Evolutionary conservation across 345 rosid species (phyloP).

Genomic region (Brassica napus): DNA sequence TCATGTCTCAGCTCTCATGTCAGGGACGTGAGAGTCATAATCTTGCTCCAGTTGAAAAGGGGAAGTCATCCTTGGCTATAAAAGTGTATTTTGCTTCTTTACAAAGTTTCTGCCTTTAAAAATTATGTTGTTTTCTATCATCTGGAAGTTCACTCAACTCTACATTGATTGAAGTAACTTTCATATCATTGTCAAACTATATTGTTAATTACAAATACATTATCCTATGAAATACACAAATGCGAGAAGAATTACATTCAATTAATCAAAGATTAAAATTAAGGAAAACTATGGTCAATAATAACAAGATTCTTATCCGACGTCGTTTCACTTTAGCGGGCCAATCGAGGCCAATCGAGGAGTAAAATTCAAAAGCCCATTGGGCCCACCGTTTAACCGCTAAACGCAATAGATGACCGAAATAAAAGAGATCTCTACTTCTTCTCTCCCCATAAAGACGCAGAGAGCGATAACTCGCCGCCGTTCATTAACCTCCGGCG

Average conservation of each 20-base stretch:
- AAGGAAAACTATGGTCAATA: conserved; percentile 50
- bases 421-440: background rate
- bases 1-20: conserved; percentile 43
- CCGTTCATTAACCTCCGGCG: background rate
- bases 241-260: no score
- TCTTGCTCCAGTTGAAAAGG: conserved; percentile 18
- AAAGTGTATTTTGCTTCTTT: conserved; percentile 24
- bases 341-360: background rate
- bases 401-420: background rate
- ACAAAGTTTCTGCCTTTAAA: conserved; percentile 16
- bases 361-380: background rate
- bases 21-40: conserved; percentile 34
- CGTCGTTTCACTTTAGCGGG: background rate
- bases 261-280: no score
- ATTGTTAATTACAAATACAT: background rate
- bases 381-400: background rate
- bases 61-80: conserved; percentile 96
- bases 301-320: no score
- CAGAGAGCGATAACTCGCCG: background rate
- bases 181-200: background rate
- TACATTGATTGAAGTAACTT: conserved; percentile 4
- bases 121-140: background rate
- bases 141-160: background rate
- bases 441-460: background rate
- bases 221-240: background rate